Evolutionary conservation across 2,329 filamentous ascomycete genomes (phyloP), one percentile per base, ranked within the genome.

Genomic region (Pestalotiopsis sp.): DNA sequence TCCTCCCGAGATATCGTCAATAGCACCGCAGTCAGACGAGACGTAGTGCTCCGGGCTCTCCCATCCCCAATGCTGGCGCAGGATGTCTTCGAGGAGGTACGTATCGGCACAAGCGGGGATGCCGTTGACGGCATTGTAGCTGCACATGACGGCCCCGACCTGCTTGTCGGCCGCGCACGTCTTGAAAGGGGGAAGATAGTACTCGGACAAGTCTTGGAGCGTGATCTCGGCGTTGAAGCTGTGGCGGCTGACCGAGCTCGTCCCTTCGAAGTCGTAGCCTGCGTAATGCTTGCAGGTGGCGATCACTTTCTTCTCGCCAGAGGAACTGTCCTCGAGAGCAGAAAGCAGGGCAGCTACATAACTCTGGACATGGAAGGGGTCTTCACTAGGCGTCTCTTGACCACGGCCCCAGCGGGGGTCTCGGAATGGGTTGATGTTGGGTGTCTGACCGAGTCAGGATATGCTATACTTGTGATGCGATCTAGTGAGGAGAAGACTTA

Each of bases 21-120:
- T 81, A 0, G 90, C 85, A 69, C 90, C 89, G 71, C 91, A 93
- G 74, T 92, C 91, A 7, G 85, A 87, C 1, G 87, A 88, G 31
- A 93, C 85, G 74, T 86, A 91, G 70, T 91, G 86, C 65, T 90
- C 84, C 49, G 87, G 83, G 1, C 85, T 82, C 0, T 85, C 87
- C 84, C 89, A 93, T 52, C 83, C 84, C 87, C 90, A 93, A 72
- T 89, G 86, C 61, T 91, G 85, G 3, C 91, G 84, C 3, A 93
- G 82, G 17, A 93, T 81, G 0, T 86, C 86, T 71, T 91, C 83
- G 9, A 92, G 80, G 1, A 93, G 82, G 73, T 89, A 92, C 0
- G 82, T 80, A 74, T 87, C 87, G 0, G 90, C 87, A 71, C 91
- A 92, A 3, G 88, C 85, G 0, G 91, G 90, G 0, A 89, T 83